Percentiles rank a stretch among this genome's conserved stretches.
phyloP scores from a whole-genome alignment of 1,139 yeast species.

The Blastobotrys petasosporus region DNA sequence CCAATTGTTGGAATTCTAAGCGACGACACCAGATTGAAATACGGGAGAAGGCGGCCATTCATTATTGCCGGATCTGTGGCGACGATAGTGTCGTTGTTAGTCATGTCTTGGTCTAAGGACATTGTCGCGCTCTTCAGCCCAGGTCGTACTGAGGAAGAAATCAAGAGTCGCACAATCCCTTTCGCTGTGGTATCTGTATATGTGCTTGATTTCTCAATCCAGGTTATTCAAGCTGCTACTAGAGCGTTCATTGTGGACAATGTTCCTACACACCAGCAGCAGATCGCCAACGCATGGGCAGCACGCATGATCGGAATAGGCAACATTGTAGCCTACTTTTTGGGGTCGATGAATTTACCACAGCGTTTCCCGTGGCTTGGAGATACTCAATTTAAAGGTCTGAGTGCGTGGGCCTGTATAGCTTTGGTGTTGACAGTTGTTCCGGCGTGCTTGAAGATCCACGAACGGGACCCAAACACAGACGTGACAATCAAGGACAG shows the following conservation, averaged over 20 bases:
- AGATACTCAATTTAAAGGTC: constrained; percentile 45
- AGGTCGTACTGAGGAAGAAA: constrained; percentile 28
- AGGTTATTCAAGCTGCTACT: constrained; percentile 51
- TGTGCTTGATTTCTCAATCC: constrained; percentile 49
- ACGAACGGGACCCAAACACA: constrained; percentile 43
- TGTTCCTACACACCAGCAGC: constrained; percentile 49
- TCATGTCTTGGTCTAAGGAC: constrained; percentile 44
- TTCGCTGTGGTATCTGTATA: constrained; percentile 50
- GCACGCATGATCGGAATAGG: constrained; percentile 60
- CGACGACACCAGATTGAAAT: constrained; percentile 41
- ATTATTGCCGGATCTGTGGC: constrained; percentile 46
- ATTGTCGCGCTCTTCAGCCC: constrained; percentile 24
- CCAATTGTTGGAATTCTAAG: constrained; percentile 53
- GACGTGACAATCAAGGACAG: constrained; percentile 36
- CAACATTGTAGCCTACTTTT: constrained; percentile 49
- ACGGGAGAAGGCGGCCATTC: constrained; percentile 51
- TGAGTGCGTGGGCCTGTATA: constrained; percentile 43
- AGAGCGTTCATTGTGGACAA: constrained; percentile 55
- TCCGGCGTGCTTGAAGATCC: constrained; percentile 37
- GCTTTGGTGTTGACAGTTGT: constrained; percentile 38
- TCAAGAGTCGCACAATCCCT: constrained; percentile 38
- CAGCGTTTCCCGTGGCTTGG: constrained; percentile 38
- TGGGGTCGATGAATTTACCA: constrained; percentile 40
- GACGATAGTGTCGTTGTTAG: constrained; percentile 40
- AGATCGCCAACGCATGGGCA: constrained; percentile 64